Evolutionary conservation across 2,329 filamentous ascomycete species (phyloP).

Genomic region (Thelonectria rubi): DNA sequence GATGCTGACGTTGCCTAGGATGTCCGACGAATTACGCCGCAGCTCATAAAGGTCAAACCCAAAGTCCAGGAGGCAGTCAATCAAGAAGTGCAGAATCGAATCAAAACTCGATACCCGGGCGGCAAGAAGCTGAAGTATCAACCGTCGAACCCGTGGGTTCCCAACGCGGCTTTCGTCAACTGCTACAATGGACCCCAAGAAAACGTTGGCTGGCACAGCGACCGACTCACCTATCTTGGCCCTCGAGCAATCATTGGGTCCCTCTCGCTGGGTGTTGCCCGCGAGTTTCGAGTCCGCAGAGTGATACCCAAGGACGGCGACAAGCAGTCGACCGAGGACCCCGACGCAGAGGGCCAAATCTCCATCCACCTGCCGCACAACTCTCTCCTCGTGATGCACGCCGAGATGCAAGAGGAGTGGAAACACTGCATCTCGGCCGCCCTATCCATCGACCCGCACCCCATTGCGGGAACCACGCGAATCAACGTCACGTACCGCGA

Average conservation of each 20-base stretch:
- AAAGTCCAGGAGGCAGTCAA: slow-evolving; percentile 82
- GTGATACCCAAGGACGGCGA: slow-evolving; percentile 70
- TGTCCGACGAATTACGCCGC: slow-evolving; percentile 78
- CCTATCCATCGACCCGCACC: slow-evolving; percentile 82
- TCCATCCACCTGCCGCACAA: slow-evolving; percentile 95
- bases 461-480: slow-evolving; percentile 78
- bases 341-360: slow-evolving; percentile 83
- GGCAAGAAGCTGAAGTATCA: slow-evolving; percentile 82
- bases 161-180: slow-evolving; percentile 94
- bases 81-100: slow-evolving; percentile 75
- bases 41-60: slow-evolving; percentile 74
- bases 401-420: slow-evolving; percentile 97
- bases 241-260: slow-evolving; percentile 90
- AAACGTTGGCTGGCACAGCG: slow-evolving; percentile 90
- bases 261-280: slow-evolving; percentile 87
- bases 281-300: slow-evolving; percentile 88
- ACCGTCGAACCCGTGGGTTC: slow-evolving; percentile 75
- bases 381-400: slow-evolving; percentile 93
- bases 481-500: slow-evolving; percentile 96
- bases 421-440: slow-evolving; percentile 87
- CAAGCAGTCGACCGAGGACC: slow-evolving; percentile 52
- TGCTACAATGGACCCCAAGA: slow-evolving; percentile 86
- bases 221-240: slow-evolving; percentile 92
- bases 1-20: slow-evolving; percentile 58
- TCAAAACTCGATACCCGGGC: slow-evolving; percentile 71